These are phyloP conservation scores for Podospora pseudoanserina DNA, from an alignment of 495 filamentous ascomycete species.

Conservation along the genomic window DNA sequence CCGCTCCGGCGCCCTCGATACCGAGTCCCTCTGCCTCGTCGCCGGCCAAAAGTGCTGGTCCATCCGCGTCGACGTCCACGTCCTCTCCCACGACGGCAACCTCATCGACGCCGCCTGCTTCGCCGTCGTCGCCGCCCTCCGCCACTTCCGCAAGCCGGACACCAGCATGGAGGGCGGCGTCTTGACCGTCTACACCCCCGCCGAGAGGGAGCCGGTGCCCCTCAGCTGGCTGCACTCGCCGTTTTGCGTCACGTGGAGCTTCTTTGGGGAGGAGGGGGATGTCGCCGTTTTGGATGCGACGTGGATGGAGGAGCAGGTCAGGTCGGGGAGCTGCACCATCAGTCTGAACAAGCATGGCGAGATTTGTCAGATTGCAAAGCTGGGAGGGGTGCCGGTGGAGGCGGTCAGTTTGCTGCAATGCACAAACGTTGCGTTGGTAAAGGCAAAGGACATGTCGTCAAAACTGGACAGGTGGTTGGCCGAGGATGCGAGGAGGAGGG, in stretches of 20 bases:
- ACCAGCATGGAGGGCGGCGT: constrained; percentile 76
- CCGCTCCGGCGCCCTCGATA: constrained; percentile 84
- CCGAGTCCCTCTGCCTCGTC: constrained; percentile 89
- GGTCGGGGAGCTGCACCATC: constrained; percentile 79
- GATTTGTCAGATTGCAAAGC: constrained; percentile 85
- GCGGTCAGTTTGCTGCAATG: constrained; percentile 71
- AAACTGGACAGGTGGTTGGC: constrained; percentile 68
- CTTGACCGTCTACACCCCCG: constrained; percentile 72
- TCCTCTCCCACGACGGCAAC: constrained; percentile 84
- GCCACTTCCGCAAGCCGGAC: constrained; percentile 86
- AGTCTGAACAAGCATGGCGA: constrained; percentile 86
- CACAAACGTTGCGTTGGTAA: constrained; percentile 62
- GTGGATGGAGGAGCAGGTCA: constrained; percentile 77
- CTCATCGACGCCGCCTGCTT: constrained; percentile 82
- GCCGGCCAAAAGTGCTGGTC: constrained; percentile 87
- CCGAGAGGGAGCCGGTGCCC: constrained; percentile 86
- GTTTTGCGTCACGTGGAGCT: constrained; percentile 79
- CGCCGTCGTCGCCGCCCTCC: constrained; percentile 77
- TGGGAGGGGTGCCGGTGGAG: constrained; percentile 75
- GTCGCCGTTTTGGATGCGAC: constrained; percentile 72
- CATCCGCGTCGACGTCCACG: constrained; percentile 83
- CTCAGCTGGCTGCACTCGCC: constrained; percentile 87
- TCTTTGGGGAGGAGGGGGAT: constrained; percentile 62
- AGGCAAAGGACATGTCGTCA: constrained; percentile 72
- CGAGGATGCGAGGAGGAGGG: constrained; percentile 69